Evolutionary conservation across 1,139 yeast genomes (phyloP), one percentile per base, ranked within the genome.

Genomic region (Geotrichum candidum): DNA sequence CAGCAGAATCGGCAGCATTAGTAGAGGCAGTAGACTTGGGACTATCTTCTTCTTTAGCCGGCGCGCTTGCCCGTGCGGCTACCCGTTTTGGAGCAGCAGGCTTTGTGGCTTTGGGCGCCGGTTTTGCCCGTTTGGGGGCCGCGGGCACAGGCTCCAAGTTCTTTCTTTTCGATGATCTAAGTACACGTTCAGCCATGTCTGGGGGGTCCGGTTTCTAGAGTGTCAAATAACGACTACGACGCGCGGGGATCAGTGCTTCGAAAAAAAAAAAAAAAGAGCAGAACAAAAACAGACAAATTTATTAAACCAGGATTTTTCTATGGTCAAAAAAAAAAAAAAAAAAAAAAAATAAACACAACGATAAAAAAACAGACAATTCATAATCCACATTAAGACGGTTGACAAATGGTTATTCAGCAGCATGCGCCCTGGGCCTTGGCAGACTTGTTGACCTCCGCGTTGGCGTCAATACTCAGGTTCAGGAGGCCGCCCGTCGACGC

Each of bases 381-480:
- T 48, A 48, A 48, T 23, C 27, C 5, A 22, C 51, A 23, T 48
- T 48, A 25, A 15, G 3, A n/a, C 18, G n/a, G n/a, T 18, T 18
- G 15, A n/a, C 6, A 15, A n/a, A 18, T 41, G 6, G 46, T 6
- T 15, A 27, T 18, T 31, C 38, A 56, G 51, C 59, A 56, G n/a
- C 54, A 51, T 10, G 27, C 35, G 10, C 38, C 50, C n/a, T 38
- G 25, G 18, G 59, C 25, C 27, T 29, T 41, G n/a, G 54, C 41
- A 35, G 25, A 27, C 41, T 45, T 57, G 27, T 57, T 53, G 22
- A 50, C 23, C 51, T 57, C 60, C 2, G 60, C 60, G 29, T 60
- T 48, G 15, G 64, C 63, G 35, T 67, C 70, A 62, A 66, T 62
- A 48, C 63, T 66, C 56, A 69, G 63, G 53, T 69, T 69, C 35